Base-by-base conservation (phyloP, 805 yeast genomes). In the Scheffersomyces ergatensis region DNA sequence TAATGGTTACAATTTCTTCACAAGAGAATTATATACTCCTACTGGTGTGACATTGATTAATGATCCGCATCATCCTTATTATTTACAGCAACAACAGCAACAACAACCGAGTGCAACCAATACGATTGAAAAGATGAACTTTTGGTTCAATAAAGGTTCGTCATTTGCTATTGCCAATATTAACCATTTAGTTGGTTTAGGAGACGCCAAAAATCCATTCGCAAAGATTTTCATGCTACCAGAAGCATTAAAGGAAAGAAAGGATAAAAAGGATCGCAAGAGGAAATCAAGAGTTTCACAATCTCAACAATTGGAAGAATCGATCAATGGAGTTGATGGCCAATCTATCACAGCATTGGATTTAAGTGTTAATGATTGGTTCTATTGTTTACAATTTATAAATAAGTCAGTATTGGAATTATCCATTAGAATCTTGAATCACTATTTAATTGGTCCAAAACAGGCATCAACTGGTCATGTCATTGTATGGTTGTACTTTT, bases 141-240 rank as follows among this genome's bases (percentile, higher is more conserved):
- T 84, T 51, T 86, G 89, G 85, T 83, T 82, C 53, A 83, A 84
- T 51, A 83, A 85, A 55, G 82, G 88, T 1, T 77, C 89, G 3
- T 74, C 81, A 29, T 84, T 86, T 67, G 92, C 93, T 2, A 69
- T 85, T 36, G 80, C 89, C 20, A 86, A 85, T 52, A 79, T 86
- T 39, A 76, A 80, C 51, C 92, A 85, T 63, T 57, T 85, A 39
- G 77, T 83, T 34, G 93, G 93, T 1, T 82, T 85, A 60, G 95
- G 93, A 25, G 85, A 83, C 54, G 74, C 85, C 4, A 70, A 72
- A 34, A 85, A 83, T 53, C 89, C 92, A 15, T 85, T 85, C 63
- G 89, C 92, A 5, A 78, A 82, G 51, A 56, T 86, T 12, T 86
- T 86, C 60, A 82, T 77, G 42, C 64, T 86, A 17, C 84, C 90